These are phyloP conservation scores for Lomentospora prolificans DNA, from an alignment of 2,329 filamentous ascomycete species.

Conservation along the genomic window DNA sequence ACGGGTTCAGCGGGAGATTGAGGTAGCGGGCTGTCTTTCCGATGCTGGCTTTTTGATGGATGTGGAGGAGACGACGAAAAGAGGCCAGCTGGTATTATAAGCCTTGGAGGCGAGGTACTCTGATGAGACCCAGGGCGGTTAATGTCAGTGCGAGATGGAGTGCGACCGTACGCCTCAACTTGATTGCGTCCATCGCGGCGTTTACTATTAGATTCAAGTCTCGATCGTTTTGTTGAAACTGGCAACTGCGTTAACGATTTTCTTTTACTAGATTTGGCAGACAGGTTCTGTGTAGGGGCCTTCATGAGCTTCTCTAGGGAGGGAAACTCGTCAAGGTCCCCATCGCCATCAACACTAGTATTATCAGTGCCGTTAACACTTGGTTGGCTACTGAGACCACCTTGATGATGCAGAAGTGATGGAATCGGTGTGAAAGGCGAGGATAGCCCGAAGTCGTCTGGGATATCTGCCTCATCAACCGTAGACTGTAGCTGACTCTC, in stretches of 20 bases:
- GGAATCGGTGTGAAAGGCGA: slow-evolving; percentile 9
- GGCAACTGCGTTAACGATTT: slow-evolving; percentile 1
- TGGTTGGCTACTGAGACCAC: slow-evolving; percentile 22
- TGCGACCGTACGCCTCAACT: not conserved
- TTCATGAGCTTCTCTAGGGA: slow-evolving; percentile 24
- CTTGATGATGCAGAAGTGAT: slow-evolving; percentile 13
- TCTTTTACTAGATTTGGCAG: slow-evolving; percentile 10
- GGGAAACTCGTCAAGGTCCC: slow-evolving; percentile 23
- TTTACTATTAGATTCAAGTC: not conserved
- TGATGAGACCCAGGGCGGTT: not conserved
- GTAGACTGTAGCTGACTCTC: slow-evolving; percentile 23
- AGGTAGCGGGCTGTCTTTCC: not conserved
- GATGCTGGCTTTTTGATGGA: not conserved
- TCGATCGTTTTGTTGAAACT: not conserved
- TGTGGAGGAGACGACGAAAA: slow-evolving; percentile 2
- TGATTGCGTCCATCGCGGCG: not conserved
- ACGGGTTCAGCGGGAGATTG: not conserved
- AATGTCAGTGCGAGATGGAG: not conserved
- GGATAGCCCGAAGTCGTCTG: not conserved
- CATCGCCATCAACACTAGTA: slow-evolving; percentile 24
- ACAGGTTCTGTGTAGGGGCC: slow-evolving; percentile 11
- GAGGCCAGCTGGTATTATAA: slow-evolving; percentile 2
- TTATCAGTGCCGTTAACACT: slow-evolving; percentile 25
- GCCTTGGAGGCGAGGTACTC: not conserved
- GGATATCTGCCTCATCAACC: slow-evolving; percentile 10